phyloP scores from a whole-genome alignment of 768 basidiomycete species.

The Panus rudis region DNA sequence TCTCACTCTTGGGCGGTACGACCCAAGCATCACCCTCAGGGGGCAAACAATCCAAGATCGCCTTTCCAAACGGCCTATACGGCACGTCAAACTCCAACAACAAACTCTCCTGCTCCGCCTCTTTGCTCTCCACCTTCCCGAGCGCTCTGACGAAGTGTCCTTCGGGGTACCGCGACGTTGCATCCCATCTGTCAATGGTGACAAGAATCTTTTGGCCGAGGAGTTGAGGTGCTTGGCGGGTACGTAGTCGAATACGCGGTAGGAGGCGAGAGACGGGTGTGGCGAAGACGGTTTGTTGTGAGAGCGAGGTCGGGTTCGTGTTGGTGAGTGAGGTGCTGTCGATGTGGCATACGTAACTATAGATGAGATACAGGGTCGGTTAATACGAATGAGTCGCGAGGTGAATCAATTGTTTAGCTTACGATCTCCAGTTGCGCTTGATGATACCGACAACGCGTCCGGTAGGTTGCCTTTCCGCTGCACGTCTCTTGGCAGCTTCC shows the following conservation, averaged over 20 bases:
- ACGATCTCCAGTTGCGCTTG: constrained; percentile 95
- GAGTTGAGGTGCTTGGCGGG: constrained; percentile 86
- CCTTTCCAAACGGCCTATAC: constrained; percentile 93
- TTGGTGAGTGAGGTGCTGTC: constrained; percentile 84
- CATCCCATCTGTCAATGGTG: constrained; percentile 89
- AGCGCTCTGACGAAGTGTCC: constrained; percentile 94
- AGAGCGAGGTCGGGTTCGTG: constrained; percentile 67
- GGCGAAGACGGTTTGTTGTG: constrained; percentile 89
- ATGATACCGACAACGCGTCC: constrained; percentile 88
- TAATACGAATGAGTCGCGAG: constrained; percentile 1
- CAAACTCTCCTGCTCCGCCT: constrained; percentile 92
- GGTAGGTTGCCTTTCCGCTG: constrained; percentile 76
- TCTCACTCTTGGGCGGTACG: constrained; percentile 68
- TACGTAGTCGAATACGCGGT: constrained; percentile 90
- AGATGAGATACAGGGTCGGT: background rate
- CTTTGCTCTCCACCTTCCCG: constrained; percentile 88
- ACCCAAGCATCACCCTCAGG: constrained; percentile 87
- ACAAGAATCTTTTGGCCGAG: constrained; percentile 94
- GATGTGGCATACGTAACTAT: constrained; percentile 89
- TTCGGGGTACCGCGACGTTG: constrained; percentile 85
- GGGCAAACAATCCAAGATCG: constrained; percentile 88
- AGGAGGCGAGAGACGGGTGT: constrained; percentile 87
- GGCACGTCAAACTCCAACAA: constrained; percentile 94
- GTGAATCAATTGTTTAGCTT: constrained; percentile 23
- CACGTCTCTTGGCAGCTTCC: constrained; percentile 20